These are phyloP conservation scores for Mycogone perniciosa DNA, from an alignment of 2,329 filamentous ascomycete genomes.

Conservation along the genomic window DNA sequence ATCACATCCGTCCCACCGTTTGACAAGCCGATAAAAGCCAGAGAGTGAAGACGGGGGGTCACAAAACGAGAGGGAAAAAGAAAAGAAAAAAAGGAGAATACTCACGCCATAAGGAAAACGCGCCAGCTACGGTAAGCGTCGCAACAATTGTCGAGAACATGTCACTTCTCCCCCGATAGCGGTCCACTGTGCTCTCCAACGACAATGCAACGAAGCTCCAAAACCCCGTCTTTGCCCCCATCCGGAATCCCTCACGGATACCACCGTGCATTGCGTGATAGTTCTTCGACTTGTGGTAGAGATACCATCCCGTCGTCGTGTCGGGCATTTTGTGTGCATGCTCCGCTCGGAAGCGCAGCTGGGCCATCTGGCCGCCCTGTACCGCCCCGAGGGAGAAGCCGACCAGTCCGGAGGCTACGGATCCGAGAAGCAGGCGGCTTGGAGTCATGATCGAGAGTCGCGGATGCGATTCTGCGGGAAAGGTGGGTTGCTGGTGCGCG, in stretches of 20 bases:
- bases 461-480: conserved; percentile 28
- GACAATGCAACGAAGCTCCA: conserved; percentile 72
- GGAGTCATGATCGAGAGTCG: conserved; percentile 58
- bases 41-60: neutral
- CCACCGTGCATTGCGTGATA: conserved; percentile 78
- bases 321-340: conserved; percentile 90
- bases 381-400: conserved; percentile 65
- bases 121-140: conserved; percentile 74
- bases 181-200: conserved; percentile 70
- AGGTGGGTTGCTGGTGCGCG: conserved; percentile 16
- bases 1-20: conserved; percentile 2
- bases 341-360: conserved; percentile 85
- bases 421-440: conserved; percentile 59
- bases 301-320: conserved; percentile 81
- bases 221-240: conserved; percentile 62
- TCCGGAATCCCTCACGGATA: conserved; percentile 68
- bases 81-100: conserved; percentile 15
- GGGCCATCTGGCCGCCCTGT: conserved; percentile 66
- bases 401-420: conserved; percentile 56
- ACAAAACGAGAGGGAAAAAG: neutral
- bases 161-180: conserved; percentile 63
- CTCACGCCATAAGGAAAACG: conserved; percentile 82
- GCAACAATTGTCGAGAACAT: conserved; percentile 76
- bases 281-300: conserved; percentile 99
- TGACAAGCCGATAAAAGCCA: conserved; percentile 7